These are phyloP conservation scores for Bathelium albidoporum DNA, from an alignment of 495 filamentous ascomycete genomes.

Conservation along the genomic window DNA sequence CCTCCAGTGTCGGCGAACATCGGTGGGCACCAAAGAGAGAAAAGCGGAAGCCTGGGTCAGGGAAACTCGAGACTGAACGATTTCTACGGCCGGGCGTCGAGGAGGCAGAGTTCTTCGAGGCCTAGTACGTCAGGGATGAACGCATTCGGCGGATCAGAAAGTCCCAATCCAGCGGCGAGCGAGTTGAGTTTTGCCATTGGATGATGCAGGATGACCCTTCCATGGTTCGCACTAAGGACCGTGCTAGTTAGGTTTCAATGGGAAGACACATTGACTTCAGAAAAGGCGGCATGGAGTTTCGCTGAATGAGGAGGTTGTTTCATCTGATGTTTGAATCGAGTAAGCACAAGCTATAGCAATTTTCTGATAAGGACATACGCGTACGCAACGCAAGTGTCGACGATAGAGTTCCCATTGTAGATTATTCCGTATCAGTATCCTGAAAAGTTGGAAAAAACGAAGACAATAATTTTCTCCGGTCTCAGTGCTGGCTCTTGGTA, in stretches of 20 bases:
- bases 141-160: background rate
- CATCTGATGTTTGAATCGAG: background rate
- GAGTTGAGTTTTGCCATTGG: background rate
- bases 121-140: background rate
- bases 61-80: background rate
- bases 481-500: no score
- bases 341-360: background rate
- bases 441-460: no score
- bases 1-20: constrained; percentile 18
- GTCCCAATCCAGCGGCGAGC: background rate
- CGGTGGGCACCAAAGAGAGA: constrained; percentile 6
- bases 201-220: no score
- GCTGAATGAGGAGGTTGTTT: background rate
- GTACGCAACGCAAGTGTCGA: background rate
- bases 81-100: background rate
- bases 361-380: background rate
- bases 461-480: no score
- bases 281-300: background rate
- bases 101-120: background rate
- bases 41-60: background rate
- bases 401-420: background rate
- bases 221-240: no score
- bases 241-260: background rate
- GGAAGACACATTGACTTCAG: background rate
- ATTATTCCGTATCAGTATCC: no score